Base-by-base conservation (phyloP, 495 filamentous ascomycete genomes). In the Lophium mytilinum region DNA sequence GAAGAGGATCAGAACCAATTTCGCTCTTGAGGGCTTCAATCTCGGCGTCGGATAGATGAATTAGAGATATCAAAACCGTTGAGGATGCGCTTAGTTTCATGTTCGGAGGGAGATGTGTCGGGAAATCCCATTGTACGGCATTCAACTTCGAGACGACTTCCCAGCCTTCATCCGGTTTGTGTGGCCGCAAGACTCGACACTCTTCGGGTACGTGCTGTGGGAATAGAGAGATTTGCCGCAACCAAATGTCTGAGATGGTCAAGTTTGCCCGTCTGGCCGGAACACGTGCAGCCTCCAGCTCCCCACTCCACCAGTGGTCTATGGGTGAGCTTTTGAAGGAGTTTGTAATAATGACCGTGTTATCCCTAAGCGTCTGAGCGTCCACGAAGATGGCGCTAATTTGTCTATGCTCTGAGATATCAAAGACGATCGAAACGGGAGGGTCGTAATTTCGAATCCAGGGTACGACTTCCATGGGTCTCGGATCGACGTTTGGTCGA, bases 31-130 rank as follows among this genome's bases (percentile, higher is more conserved):
- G 14, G 4, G 42, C 1, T 2, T 42, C 7, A 9, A 43, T 18
- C 18, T 54, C 52, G 8, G 1, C 6, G 9, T 33, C 12, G 14
- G 52, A 54, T 5, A 54, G 52, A 35, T 54, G 35, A 24, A 54
- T 54, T 9, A 54, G 19, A 11, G 52, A 54, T n/a, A 54, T 45
- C 6, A 54, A 8, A n/a, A 41, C 45, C n/a, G 52, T 37, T 4
- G 17, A 9, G 2, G 14, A 37, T 10, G 8, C 15, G 8, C 45
- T 14, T 12, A 54, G 37, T 33, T 45, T 42, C 19, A 54, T n/a
- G 19, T 54, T 41, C 18, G 17, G 6, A 21, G 52, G 39, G 14
- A 54, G 19, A 45, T 54, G 52, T 45, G n/a, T 15, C 30, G 52
- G 52, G 37, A 37, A 54, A 12, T 10, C 8, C 33, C 45, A 45